Evolutionary conservation across 352 stramenopile species (phyloP).

Genomic region (Saprolegnia parasitica): DNA sequence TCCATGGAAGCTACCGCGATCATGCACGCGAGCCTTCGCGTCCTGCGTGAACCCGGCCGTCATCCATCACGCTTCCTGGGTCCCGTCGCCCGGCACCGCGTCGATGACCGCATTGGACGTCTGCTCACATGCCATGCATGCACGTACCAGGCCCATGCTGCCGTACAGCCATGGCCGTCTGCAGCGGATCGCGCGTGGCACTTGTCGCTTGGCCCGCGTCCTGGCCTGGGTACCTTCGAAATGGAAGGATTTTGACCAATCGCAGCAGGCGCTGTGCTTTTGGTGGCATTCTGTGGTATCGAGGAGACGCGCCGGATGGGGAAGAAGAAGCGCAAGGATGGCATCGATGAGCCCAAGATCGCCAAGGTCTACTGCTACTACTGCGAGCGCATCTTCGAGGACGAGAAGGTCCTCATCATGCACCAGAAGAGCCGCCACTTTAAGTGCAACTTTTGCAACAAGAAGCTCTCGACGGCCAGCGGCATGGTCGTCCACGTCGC

Average conservation of each 20-base stretch:
- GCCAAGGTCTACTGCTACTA: slow-evolving; percentile 90
- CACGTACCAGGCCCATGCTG: too few relatives aligned
- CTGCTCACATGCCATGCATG: too few relatives aligned
- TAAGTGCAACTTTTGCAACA: slow-evolving; percentile 87
- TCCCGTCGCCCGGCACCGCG: too few relatives aligned
- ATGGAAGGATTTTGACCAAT: slow-evolving; percentile 15
- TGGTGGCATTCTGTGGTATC: not conserved
- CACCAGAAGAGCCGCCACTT: slow-evolving; percentile 92
- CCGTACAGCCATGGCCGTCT: too few relatives aligned
- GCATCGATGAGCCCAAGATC: slow-evolving; percentile 34
- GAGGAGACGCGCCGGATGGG: slow-evolving; percentile 29
- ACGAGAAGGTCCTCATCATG: slow-evolving; percentile 90
- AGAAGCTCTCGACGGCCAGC: slow-evolving; percentile 87
- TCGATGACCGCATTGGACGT: too few relatives aligned
- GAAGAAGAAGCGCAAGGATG: slow-evolving; percentile 37
- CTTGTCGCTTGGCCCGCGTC: too few relatives aligned
- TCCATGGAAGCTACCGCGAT: too few relatives aligned
- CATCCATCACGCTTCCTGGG: too few relatives aligned
- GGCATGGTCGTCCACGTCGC: slow-evolving; percentile 86
- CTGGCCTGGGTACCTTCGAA: not conserved
- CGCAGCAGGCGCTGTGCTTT: not conserved
- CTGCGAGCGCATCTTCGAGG: slow-evolving; percentile 88
- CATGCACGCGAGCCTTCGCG: too few relatives aligned
- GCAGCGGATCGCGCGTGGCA: too few relatives aligned
- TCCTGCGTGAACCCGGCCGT: too few relatives aligned